Evolutionary conservation across 75 land plant genomes (phyloP).

Genomic region (Pinus albicaulis): DNA sequence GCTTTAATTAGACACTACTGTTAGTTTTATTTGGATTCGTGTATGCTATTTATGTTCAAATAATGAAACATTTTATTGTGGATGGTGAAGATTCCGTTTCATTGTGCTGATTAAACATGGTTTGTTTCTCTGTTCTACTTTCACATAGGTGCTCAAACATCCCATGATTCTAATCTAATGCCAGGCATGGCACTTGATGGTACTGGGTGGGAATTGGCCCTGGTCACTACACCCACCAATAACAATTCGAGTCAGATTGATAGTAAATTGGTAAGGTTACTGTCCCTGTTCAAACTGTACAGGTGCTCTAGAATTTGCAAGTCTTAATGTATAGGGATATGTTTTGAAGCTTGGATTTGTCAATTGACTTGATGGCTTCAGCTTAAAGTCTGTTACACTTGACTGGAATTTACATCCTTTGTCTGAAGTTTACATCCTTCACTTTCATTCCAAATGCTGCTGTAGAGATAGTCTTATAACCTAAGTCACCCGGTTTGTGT

Average conservation of each 20-base stretch:
- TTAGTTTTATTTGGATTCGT: neutral
- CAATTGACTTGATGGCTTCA: neutral
- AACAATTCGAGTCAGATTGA: constrained; percentile 38
- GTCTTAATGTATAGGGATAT: neutral
- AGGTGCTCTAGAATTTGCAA: neutral
- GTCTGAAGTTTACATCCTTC: no score
- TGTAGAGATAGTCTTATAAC: no score
- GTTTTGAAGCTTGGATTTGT: neutral
- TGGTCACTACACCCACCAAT: constrained; percentile 72
- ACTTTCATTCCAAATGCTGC: no score
- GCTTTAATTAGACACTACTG: constrained; percentile 8
- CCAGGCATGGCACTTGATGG: constrained; percentile 33
- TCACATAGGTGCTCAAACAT: constrained; percentile 2
- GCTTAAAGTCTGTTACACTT: neutral
- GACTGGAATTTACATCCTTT: no score
- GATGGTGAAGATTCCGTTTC: neutral
- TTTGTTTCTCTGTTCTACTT: neutral
- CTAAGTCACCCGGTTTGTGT: no score
- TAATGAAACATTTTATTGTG: constrained; percentile 14
- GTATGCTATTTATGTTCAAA: neutral
- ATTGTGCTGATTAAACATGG: neutral
- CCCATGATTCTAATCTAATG: constrained; percentile 11
- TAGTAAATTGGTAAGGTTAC: constrained; percentile 75
- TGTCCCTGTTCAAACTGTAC: neutral
- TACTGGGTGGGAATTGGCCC: constrained; percentile 91